Evolutionary conservation across 768 basidiomycete species (phyloP).

Genomic region (Termitomyces sp.): DNA sequence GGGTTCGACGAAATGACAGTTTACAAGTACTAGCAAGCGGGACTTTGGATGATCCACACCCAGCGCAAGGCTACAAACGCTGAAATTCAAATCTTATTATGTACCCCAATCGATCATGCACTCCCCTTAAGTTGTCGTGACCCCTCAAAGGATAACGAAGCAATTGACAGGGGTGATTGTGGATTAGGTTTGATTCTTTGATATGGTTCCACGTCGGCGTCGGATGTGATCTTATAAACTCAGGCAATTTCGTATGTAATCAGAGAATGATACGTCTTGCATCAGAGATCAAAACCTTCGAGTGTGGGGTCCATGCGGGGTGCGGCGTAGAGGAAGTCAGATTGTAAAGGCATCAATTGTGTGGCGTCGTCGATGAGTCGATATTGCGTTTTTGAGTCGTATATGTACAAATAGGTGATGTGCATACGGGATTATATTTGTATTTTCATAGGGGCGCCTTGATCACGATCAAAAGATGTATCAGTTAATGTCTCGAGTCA

Average conservation of each 20-base stretch:
- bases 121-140: too few relatives aligned
- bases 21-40: too few relatives aligned
- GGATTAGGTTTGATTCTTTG: not conserved
- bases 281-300: not conserved
- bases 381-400: not conserved
- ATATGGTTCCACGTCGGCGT: not conserved
- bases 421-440: not conserved
- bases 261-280: not conserved
- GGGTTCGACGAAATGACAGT: not conserved
- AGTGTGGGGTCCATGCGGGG: not conserved
- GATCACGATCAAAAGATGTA: not conserved
- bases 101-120: too few relatives aligned
- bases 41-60: too few relatives aligned
- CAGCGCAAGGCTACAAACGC: too few relatives aligned
- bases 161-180: not conserved
- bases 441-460: not conserved
- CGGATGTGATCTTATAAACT: not conserved
- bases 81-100: too few relatives aligned
- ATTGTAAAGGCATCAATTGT: not conserved
- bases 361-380: not conserved
- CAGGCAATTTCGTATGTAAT: not conserved
- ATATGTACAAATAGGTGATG: not conserved
- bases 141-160: too few relatives aligned
- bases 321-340: not conserved
- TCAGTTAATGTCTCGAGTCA: not conserved